These are phyloP conservation scores for Linum usitatissimum DNA, from an alignment of 345 rosid genomes.

Conservation along the genomic window DNA sequence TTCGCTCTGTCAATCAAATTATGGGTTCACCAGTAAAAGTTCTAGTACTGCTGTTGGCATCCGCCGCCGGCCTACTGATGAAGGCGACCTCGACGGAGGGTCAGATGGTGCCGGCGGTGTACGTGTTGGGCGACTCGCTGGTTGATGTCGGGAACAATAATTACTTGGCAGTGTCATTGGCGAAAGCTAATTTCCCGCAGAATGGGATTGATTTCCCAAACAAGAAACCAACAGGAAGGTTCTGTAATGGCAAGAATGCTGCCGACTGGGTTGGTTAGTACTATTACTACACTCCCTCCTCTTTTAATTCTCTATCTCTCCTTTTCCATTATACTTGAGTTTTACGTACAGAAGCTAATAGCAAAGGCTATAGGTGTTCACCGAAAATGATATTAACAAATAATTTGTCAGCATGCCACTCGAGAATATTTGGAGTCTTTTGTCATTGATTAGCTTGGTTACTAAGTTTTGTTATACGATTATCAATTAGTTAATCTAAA, in stretches of 20 bases:
- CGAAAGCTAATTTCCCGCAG: conserved; percentile 37
- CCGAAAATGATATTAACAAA: too few relatives aligned
- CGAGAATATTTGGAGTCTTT: too few relatives aligned
- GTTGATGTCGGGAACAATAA: conserved; percentile 52
- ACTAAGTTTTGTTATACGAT: too few relatives aligned
- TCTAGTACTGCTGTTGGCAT: too few relatives aligned
- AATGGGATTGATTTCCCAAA: conserved; percentile 42
- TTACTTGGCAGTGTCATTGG: conserved; percentile 24
- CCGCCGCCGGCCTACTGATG: too few relatives aligned
- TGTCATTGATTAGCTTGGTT: too few relatives aligned
- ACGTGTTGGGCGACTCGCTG: conserved; percentile 41
- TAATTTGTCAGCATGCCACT: too few relatives aligned
- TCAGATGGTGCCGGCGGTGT: conserved; percentile 35
- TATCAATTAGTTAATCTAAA: too few relatives aligned
- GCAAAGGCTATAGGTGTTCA: too few relatives aligned
- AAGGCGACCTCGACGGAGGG: conserved; percentile 8
- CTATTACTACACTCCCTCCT: background rate
- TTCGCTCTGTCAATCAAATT: too few relatives aligned
- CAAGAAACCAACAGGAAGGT: conserved; percentile 42
- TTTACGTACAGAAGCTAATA: too few relatives aligned
- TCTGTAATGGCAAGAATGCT: conserved; percentile 47
- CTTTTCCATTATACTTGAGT: background rate
- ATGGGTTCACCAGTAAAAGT: too few relatives aligned
- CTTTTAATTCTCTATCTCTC: background rate
- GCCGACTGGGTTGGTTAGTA: conserved; percentile 41